Conservation (phyloP, 768 basidiomycete species). For the Lactifluus pinguis region DNA sequence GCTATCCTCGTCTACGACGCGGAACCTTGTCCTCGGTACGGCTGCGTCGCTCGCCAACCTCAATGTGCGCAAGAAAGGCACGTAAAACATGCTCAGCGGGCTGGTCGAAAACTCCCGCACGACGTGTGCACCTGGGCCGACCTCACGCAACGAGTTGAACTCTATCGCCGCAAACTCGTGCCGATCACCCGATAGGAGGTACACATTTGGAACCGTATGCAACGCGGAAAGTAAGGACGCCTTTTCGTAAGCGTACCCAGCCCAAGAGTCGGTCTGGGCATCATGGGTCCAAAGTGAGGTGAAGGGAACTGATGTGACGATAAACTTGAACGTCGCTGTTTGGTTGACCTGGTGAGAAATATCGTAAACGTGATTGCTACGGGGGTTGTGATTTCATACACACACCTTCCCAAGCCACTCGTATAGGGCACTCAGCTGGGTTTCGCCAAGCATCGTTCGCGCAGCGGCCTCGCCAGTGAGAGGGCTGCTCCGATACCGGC, state of each 20-base stretch:
- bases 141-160: constrained; percentile 34
- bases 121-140: constrained; percentile 24
- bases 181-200: constrained; percentile 63
- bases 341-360: constrained; percentile 41
- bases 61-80: constrained; percentile 51
- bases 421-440: constrained; percentile 50
- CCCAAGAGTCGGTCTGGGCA: constrained; percentile 61
- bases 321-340: constrained; percentile 70
- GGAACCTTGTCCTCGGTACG: constrained; percentile 29
- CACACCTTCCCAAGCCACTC: constrained; percentile 52
- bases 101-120: constrained; percentile 60
- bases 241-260: constrained; percentile 52
- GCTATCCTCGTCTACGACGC: constrained; percentile 20
- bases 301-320: constrained; percentile 67
- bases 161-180: constrained; percentile 74
- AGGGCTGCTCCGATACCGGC: constrained; percentile 44
- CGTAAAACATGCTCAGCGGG: constrained; percentile 62
- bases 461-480: constrained; percentile 31
- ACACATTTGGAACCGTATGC: constrained; percentile 59
- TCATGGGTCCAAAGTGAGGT: constrained; percentile 62
- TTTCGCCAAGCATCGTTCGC: constrained; percentile 60
- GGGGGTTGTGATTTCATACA: background rate
- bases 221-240: constrained; percentile 46
- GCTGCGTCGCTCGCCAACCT: constrained; percentile 35
- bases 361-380: background rate